Evolutionary conservation across 176 grass and related monocot species (phyloP), one percentile per base, ranked within the genome.

Genomic region (Echinochloa phyllopogon): DNA sequence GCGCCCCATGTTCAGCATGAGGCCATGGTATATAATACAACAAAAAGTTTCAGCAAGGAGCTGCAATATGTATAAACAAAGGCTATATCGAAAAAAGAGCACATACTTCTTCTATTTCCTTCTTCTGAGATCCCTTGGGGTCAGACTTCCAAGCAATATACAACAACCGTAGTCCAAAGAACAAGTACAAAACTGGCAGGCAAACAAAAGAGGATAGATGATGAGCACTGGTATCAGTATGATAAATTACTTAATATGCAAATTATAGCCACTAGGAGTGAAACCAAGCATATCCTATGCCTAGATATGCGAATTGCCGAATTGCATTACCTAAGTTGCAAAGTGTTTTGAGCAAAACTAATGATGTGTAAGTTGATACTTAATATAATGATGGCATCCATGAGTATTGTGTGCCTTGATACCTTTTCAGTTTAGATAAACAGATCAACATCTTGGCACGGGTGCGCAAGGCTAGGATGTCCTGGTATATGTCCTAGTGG

Each of bases 61-160:
- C 18, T 49, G 24, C 60, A 39, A 0, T 14, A 27, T n/a, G 50
- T 24, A 50, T 8, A 24, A 40, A 58, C 4, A 64, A 74, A 58
- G 18, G 21, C 16, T 29, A 86, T 56, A 74, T 39, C 39, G 8
- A 20, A 40, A 78, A 77, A 69, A 80, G 15, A 82, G 76, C 18
- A 66, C 83, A 79, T 94, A 88, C 92, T 86, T 97, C 94, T 88
- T 97, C 94, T 47, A 97, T 97, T 90, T 94, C 92, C 78, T 92
- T 94, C 75, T 97, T 97, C 76, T 94, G 89, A 64, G 89, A 92
- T 90, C 83, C 87, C 80, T 97, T 97, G 0, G 89, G 62, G 45
- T 94, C 92, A 83, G 94, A 97, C 78, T 74, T 97, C 92, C 89
- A 97, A 27, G 94, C 94, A 94, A 97, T 97, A 72, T 94, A 97